Evolutionary conservation across 345 rosid genomes (phyloP).

Genomic region (Populus euphratica): DNA sequence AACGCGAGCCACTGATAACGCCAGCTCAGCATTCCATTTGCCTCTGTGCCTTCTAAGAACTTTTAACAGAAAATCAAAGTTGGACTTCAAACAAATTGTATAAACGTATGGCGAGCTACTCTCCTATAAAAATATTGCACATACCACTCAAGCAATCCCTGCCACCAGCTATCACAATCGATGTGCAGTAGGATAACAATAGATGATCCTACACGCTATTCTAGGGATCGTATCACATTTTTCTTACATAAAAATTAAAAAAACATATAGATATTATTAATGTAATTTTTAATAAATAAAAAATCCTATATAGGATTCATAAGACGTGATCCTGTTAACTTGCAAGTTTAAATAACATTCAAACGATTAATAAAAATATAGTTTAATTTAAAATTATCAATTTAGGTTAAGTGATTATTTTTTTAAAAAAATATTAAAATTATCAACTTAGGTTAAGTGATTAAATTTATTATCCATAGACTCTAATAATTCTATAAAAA

Average conservation of each 20-base stretch:
- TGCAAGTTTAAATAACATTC: too few species aligned
- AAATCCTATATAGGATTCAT: too few species aligned
- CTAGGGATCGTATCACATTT: too few species aligned
- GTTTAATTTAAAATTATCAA: too few species aligned
- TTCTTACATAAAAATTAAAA: too few species aligned
- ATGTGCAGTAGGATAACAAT: not conserved
- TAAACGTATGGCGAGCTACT: not conserved
- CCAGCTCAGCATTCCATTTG: not conserved
- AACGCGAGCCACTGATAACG: not conserved
- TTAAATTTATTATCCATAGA: fast-evolving
- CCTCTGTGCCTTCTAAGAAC: not conserved
- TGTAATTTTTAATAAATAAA: too few species aligned
- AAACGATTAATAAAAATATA: fast-evolving
- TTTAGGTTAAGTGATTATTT: too few species aligned
- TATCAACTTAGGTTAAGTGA: fast-evolving
- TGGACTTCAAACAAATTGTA: not conserved
- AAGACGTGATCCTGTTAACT: too few species aligned
- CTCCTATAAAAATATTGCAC: not conserved
- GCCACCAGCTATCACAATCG: not conserved
- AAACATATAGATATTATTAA: too few species aligned
- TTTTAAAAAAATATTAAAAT: too few species aligned
- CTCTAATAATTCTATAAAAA: fast-evolving
- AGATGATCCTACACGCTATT: too few species aligned
- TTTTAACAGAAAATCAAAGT: not conserved
- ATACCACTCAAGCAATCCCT: not conserved